Evolutionary conservation across 768 basidiomycete genomes (phyloP), one percentile per base, ranked within the genome.

Genomic region (Gloeopeniophorella convolvens): DNA sequence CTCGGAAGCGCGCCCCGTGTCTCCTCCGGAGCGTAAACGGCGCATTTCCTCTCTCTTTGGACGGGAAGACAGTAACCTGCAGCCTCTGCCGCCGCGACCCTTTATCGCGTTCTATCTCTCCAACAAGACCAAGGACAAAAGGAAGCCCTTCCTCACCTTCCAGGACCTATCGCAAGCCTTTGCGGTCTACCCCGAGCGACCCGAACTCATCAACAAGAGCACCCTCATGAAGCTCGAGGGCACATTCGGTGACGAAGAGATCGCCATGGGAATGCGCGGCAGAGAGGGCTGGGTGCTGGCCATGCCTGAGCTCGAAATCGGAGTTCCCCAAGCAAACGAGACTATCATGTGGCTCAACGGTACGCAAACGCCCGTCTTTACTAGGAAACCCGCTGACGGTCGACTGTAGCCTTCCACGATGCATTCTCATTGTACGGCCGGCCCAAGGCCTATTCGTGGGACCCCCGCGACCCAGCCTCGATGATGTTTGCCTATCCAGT

Each of bases 401-500:
- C 51, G 35, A 51, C 9, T 16, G 45, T 58, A 89, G 89, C 78
- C 12, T 72, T 93, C 33, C 92, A 93, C 59, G 90, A 92, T 63
- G 80, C 85, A 2, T 96, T 93, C 63, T 76, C 77, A 44, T 72
- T 98, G 18, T 95, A 97, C 62, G 95, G 96, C 27, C 78, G 95
- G 40, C 92, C 93, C 4, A 76, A 79, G 20, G 68, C 73, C 20
- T 96, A 94, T 70, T 84, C 80, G 23, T 97, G 91, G 90, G 89
- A 98, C 60, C 89, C 89, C 45, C 77, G 85, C 12, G 83, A 95
- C 63, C 77, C 82, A 0, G 63, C 66, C 7, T 90, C 89, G 9
- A 75, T 95, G 66, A 93, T 97, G 83, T 98, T 94, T 66, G 91
- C 83, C 0, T 96, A 97, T 64, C 94, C 95, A 6, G 82, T 89